Conservation (phyloP, 768 basidiomycete species). For the Mycena amicta region DNA sequence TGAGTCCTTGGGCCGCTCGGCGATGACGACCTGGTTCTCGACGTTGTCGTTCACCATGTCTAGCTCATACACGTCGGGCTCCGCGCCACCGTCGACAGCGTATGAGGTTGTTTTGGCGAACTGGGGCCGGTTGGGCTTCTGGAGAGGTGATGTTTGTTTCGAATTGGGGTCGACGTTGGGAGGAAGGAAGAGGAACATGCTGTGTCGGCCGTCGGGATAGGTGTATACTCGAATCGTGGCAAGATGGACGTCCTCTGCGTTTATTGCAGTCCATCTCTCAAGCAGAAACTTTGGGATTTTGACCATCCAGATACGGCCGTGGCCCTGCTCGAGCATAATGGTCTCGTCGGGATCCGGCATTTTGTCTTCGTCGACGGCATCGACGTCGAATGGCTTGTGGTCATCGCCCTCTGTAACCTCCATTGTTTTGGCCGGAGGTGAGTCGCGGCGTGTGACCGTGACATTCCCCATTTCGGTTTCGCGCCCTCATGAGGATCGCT, state of each 20-base stretch:
- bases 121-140: constrained; percentile 36
- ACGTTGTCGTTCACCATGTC: constrained; percentile 85
- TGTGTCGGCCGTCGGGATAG: constrained; percentile 42
- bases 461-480: not conserved
- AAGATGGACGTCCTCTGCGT: constrained; percentile 75
- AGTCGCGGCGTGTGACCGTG: not conserved
- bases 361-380: constrained; percentile 55
- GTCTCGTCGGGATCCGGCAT: constrained; percentile 83
- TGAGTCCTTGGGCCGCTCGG: constrained; percentile 74
- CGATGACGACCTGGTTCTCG: constrained; percentile 85
- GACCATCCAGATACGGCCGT: constrained; percentile 82
- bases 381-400: constrained; percentile 71
- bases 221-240: constrained; percentile 85
- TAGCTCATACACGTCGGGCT: constrained; percentile 80
- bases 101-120: constrained; percentile 40
- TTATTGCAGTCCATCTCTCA: constrained; percentile 80
- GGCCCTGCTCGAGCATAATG: constrained; percentile 72
- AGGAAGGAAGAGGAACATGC: constrained; percentile 69
- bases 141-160: constrained; percentile 10
- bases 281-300: constrained; percentile 89
- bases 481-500: constrained; percentile 64
- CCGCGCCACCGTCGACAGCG: constrained; percentile 32
- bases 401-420: constrained; percentile 55
- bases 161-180: constrained; percentile 53
- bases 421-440: constrained; percentile 25